phyloP scores from a whole-genome alignment of 768 basidiomycete species.

The Boletus barrowsii region DNA sequence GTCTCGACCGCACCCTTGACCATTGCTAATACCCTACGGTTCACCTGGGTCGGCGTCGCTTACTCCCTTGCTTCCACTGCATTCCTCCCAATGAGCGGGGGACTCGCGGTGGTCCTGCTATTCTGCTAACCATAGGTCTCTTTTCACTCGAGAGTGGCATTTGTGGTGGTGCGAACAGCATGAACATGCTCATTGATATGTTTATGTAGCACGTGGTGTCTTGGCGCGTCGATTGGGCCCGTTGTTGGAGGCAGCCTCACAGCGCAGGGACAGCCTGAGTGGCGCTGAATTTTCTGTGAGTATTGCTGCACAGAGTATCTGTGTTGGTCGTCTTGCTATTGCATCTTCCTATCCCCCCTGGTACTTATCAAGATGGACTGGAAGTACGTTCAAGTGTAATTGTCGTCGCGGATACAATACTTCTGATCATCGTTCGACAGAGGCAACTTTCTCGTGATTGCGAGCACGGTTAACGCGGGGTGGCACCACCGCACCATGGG shows the following conservation, averaged over 20 bases:
- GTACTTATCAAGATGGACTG: conserved; percentile 38
- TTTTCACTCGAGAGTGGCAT: conserved; percentile 44
- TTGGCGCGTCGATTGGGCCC: too few relatives aligned
- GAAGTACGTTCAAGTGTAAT: conserved; percentile 32
- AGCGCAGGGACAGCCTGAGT: conserved; percentile 20
- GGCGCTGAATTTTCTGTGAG: conserved; percentile 45
- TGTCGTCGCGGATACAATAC: not conserved
- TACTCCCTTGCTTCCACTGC: conserved; percentile 42
- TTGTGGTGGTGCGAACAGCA: conserved; percentile 38
- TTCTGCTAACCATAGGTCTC: conserved; percentile 30
- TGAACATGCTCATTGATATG: conserved; percentile 24
- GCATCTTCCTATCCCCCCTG: conserved; percentile 32
- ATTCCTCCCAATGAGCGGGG: conserved; percentile 39
- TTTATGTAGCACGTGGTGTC: too few relatives aligned
- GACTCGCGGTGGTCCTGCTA: conserved; percentile 32
- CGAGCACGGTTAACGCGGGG: conserved; percentile 45
- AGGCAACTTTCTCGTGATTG: conserved; percentile 45
- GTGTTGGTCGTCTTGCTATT: conserved; percentile 30
- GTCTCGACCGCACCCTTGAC: conserved; percentile 43
- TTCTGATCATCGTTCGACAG: conserved; percentile 17
- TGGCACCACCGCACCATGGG: conserved; percentile 43
- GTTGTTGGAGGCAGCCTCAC: conserved; percentile 37
- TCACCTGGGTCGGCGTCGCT: conserved; percentile 45
- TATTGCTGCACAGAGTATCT: not conserved
- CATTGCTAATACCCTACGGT: conserved; percentile 39